Conservation (phyloP, 257 asterid genomes). For the Solanum chiquidenum region DNA sequence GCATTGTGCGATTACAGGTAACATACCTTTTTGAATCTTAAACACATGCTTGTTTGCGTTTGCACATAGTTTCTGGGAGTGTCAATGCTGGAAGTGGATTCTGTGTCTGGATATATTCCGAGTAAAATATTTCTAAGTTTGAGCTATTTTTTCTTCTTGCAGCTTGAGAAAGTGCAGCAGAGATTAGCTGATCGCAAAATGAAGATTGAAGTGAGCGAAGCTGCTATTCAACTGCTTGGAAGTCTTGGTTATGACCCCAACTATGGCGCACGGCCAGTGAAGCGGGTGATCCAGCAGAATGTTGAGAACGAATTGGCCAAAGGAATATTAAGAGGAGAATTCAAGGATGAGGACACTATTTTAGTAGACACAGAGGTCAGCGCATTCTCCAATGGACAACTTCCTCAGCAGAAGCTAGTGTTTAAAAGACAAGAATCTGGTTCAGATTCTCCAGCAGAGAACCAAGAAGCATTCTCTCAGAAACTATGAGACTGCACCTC, state of each 20-base stretch:
- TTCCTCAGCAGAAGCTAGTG: constrained; percentile 76
- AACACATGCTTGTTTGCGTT: not conserved
- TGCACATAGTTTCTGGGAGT: not conserved
- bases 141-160: not conserved
- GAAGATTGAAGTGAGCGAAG: constrained; percentile 61
- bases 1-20: constrained; percentile 73
- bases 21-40: not conserved
- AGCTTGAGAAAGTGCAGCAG: constrained; percentile 81
- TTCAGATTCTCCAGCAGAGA: constrained; percentile 31
- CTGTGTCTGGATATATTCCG: not conserved
- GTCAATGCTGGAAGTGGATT: not conserved
- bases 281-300: constrained; percentile 77
- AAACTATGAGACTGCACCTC: not conserved
- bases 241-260: constrained; percentile 83
- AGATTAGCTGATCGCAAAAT: constrained; percentile 79
- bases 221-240: constrained; percentile 62
- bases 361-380: constrained; percentile 59
- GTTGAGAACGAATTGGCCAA: constrained; percentile 87
- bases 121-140: not conserved
- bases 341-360: constrained; percentile 67
- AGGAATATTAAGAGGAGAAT: constrained; percentile 84
- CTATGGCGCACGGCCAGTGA: constrained; percentile 96
- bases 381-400: constrained; percentile 69
- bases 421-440: constrained; percentile 35
- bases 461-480: constrained; percentile 33